These are phyloP conservation scores for Cinnamomum micranthum DNA, from an alignment of 164 flowering plant genomes.

Conservation along the genomic window DNA sequence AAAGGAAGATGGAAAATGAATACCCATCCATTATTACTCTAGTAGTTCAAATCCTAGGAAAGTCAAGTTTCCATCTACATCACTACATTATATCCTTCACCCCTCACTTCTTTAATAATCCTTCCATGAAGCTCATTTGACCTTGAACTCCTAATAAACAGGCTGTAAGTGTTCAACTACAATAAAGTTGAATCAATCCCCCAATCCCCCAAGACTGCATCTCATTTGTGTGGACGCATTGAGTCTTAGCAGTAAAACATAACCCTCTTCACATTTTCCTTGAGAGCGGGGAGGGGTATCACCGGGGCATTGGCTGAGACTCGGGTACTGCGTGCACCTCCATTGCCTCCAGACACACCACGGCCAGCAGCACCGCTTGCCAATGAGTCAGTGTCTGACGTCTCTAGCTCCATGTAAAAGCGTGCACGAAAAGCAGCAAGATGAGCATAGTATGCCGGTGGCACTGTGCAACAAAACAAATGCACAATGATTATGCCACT, in stretches of 20 bases:
- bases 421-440: slow-evolving; percentile 78
- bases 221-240: too few relatives aligned
- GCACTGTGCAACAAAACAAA: slow-evolving; percentile 38
- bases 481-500: neutral
- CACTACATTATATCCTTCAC: too few relatives aligned
- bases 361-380: slow-evolving; percentile 45
- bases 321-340: slow-evolving; percentile 39
- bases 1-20: too few relatives aligned
- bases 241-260: slow-evolving; percentile 61
- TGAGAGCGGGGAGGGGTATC: slow-evolving; percentile 63
- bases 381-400: slow-evolving; percentile 68
- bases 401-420: slow-evolving; percentile 78
- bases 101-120: too few relatives aligned
- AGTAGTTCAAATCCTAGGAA: too few relatives aligned
- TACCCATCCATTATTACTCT: too few relatives aligned
- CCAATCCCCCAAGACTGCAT: too few relatives aligned
- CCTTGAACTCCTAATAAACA: too few relatives aligned
- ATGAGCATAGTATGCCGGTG: slow-evolving; percentile 85
- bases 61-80: too few relatives aligned
- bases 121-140: too few relatives aligned
- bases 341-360: slow-evolving; percentile 30
- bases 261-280: slow-evolving; percentile 69
- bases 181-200: too few relatives aligned
- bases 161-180: too few relatives aligned
- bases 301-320: slow-evolving; percentile 50